Conservation (phyloP, 2,329 filamentous ascomycete species). For the Ceratocystis smalleyi region DNA sequence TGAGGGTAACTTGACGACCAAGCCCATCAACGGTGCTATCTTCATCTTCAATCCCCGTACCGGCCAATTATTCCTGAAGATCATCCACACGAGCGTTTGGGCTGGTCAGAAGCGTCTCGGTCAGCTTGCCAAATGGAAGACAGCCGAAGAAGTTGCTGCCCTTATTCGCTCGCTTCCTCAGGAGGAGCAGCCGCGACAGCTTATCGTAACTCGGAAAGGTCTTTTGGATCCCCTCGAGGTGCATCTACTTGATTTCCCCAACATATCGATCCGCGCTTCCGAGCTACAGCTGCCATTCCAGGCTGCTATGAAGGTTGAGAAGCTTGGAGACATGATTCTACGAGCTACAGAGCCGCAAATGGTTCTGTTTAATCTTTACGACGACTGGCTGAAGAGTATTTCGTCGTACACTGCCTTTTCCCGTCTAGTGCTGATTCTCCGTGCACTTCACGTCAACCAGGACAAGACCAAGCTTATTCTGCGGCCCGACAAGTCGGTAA, state of each 20-base stretch:
- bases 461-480: conserved; percentile 96
- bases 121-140: conserved; percentile 98
- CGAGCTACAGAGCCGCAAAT: conserved; percentile 98
- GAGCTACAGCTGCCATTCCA: conserved; percentile 97
- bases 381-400: conserved; percentile 97
- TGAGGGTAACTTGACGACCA: conserved; percentile 95
- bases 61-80: conserved; percentile 94
- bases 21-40: conserved; percentile 97
- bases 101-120: conserved; percentile 97
- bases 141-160: conserved; percentile 96
- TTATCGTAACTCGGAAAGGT: conserved; percentile 96
- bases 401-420: conserved; percentile 98
- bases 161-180: conserved; percentile 89
- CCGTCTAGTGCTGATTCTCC: conserved; percentile 78
- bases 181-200: conserved; percentile 96
- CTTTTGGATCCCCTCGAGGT: conserved; percentile 92
- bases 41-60: conserved; percentile 99
- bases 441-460: conserved; percentile 90
- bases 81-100: conserved; percentile 98
- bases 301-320: conserved; percentile 99
- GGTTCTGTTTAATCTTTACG: conserved; percentile 97
- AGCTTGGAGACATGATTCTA: conserved; percentile 96
- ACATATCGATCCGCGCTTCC: conserved; percentile 94
- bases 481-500: conserved; percentile 91
- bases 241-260: conserved; percentile 93